Conservation (phyloP, 2,329 filamentous ascomycete genomes). For the Aspergillus neotritici region DNA sequence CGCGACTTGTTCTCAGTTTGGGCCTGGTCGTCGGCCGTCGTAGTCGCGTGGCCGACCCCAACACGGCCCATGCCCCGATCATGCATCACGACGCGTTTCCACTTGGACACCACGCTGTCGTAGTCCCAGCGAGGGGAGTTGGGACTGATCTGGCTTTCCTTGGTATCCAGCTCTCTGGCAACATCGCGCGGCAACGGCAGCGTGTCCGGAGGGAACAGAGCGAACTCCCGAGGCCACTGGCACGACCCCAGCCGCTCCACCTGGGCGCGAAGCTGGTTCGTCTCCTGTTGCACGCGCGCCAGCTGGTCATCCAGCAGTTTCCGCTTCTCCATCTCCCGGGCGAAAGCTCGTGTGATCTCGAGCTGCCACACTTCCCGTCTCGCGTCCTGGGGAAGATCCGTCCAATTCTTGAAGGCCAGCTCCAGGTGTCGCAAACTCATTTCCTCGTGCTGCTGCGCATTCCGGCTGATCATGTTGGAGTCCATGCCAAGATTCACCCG, state of each 20-base stretch:
- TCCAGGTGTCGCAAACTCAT: conserved; percentile 69
- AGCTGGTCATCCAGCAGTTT: conserved; percentile 40
- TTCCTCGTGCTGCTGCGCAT: conserved; percentile 58
- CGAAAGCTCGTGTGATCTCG: conserved; percentile 45
- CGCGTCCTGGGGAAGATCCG: conserved; percentile 52
- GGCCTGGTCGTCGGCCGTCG: conserved; percentile 13
- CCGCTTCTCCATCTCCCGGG: conserved; percentile 40
- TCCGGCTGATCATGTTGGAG: conserved; percentile 37
- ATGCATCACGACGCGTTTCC: conserved; percentile 45
- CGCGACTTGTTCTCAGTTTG: conserved; percentile 8
- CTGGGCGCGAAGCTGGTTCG: conserved; percentile 44
- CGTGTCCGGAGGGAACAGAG: conserved; percentile 43
- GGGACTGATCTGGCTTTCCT: conserved; percentile 31
- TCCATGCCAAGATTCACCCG: conserved; percentile 25
- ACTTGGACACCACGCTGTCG: conserved; percentile 44
- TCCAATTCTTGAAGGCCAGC: conserved; percentile 74
- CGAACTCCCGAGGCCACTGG: conserved; percentile 46
- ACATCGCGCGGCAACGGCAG: conserved; percentile 37
- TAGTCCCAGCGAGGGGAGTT: conserved; percentile 43
- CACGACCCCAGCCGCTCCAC: conserved; percentile 43
- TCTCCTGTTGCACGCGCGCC: conserved; percentile 43
- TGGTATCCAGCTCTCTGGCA: conserved; percentile 32
- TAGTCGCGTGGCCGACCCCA: conserved; percentile 25
- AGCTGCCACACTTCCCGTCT: conserved; percentile 45
- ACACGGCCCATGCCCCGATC: conserved; percentile 39